Evolutionary conservation across 148 eudicot genomes (phyloP).

Genomic region (Diospyros lotus): DNA sequence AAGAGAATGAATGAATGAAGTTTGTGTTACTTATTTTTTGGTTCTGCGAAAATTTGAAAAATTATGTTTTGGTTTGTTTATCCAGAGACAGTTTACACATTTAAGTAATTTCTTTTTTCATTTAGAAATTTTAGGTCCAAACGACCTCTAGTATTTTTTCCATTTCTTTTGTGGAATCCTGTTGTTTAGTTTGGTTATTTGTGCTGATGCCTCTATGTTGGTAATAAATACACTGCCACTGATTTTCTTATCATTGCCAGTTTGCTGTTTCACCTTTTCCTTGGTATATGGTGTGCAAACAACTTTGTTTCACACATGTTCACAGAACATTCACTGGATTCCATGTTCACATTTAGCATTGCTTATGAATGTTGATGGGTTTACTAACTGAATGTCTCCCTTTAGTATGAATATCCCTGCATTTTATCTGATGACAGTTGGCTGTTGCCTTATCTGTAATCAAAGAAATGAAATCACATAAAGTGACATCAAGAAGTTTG

Average conservation of each 20-base stretch:
- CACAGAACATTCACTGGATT: not conserved
- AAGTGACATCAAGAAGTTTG: not conserved
- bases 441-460: not conserved
- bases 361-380: not conserved
- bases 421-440: not conserved
- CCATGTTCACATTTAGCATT: not conserved
- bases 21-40: too few relatives aligned
- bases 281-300: not conserved
- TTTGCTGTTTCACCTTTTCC: not conserved
- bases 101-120: too few relatives aligned
- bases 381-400: not conserved
- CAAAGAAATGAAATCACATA: not conserved
- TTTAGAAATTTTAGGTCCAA: too few relatives aligned
- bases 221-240: not conserved
- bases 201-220: not conserved
- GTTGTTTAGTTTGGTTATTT: not conserved
- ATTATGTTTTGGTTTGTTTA: too few relatives aligned
- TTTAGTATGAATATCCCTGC: not conserved
- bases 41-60: too few relatives aligned
- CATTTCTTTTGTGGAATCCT: not conserved
- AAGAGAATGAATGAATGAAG: too few relatives aligned
- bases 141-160: not conserved
- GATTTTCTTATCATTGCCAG: not conserved
- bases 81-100: too few relatives aligned
- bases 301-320: not conserved